Conservation (phyloP, 805 yeast genomes). For the Soucietia sequanensis region DNA sequence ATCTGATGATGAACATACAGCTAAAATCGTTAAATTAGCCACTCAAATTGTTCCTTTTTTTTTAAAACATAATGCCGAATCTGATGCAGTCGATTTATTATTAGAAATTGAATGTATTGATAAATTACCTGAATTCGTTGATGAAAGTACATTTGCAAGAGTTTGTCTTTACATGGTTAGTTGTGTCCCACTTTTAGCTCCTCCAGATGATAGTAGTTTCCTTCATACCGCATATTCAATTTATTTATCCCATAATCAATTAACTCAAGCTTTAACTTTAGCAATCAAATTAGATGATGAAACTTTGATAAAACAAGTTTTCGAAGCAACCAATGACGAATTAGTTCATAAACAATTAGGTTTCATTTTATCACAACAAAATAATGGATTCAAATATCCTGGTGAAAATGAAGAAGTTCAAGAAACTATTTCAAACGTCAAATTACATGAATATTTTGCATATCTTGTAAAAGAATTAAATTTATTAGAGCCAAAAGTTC, state of each 20-base stretch:
- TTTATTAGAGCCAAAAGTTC: slow-evolving; percentile 83
- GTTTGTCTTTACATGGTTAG: slow-evolving; percentile 93
- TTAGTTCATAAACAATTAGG: slow-evolving; percentile 87
- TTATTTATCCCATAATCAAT: slow-evolving; percentile 72
- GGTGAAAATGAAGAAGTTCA: slow-evolving; percentile 70
- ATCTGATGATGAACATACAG: slow-evolving; percentile 29
- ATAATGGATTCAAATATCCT: slow-evolving; percentile 67
- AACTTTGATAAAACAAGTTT: slow-evolving; percentile 71
- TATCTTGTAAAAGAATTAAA: slow-evolving; percentile 86
- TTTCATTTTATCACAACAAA: slow-evolving; percentile 82
- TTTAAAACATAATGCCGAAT: slow-evolving; percentile 93
- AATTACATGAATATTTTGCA: slow-evolving; percentile 72
- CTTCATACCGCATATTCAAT: slow-evolving; percentile 86
- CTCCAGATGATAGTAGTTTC: slow-evolving; percentile 87
- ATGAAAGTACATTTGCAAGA: slow-evolving; percentile 77
- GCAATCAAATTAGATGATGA: slow-evolving; percentile 90
- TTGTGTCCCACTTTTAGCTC: slow-evolving; percentile 94
- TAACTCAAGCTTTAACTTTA: slow-evolving; percentile 85
- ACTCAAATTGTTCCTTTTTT: slow-evolving; percentile 83
- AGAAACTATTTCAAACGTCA: slow-evolving; percentile 78
- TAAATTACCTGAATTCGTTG: slow-evolving; percentile 78
- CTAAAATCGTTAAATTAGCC: slow-evolving; percentile 60
- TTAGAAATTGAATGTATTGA: slow-evolving; percentile 88
- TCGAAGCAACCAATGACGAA: slow-evolving; percentile 73
- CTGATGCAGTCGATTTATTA: slow-evolving; percentile 94